Conservation (phyloP, 208 protist genomes). For the Acanthamoeba quina region DNA sequence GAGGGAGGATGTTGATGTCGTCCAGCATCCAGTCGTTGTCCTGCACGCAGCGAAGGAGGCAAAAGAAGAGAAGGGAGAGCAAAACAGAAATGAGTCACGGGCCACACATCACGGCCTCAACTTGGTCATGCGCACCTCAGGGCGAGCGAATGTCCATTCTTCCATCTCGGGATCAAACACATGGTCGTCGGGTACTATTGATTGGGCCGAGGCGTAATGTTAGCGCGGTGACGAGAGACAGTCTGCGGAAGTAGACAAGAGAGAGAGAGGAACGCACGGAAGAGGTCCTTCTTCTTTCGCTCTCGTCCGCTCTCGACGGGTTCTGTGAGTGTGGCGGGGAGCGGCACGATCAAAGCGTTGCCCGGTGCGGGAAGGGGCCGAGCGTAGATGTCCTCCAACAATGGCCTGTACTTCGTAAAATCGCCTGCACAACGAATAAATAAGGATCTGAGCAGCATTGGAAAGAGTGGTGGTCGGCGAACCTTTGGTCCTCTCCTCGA, state of each 20-base stretch:
- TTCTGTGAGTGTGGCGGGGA: not conserved
- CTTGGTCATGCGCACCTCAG: not conserved
- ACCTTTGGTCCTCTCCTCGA: conserved; percentile 4
- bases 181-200: not conserved
- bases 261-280: not conserved
- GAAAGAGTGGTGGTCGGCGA: not conserved
- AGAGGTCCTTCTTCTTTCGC: conserved; percentile 19
- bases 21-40: conserved; percentile 42
- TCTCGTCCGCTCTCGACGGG: not conserved
- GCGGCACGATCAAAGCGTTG: not conserved
- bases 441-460: not conserved
- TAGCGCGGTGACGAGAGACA: no score
- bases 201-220: no score
- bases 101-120: not conserved
- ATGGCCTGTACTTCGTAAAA: not conserved
- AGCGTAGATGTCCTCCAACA: not conserved
- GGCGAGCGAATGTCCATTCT: not conserved
- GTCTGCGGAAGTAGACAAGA: not conserved
- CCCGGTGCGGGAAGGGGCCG: not conserved
- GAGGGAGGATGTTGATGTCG: conserved; percentile 1
- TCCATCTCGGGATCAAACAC: conserved; percentile 5
- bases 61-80: not conserved
- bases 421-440: not conserved
- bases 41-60: not conserved
- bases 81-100: no score